Evolutionary conservation across 2,329 filamentous ascomycete species (phyloP), one percentile per base, ranked within the genome.

Genomic region (Ceratocystis eucalypticola): DNA sequence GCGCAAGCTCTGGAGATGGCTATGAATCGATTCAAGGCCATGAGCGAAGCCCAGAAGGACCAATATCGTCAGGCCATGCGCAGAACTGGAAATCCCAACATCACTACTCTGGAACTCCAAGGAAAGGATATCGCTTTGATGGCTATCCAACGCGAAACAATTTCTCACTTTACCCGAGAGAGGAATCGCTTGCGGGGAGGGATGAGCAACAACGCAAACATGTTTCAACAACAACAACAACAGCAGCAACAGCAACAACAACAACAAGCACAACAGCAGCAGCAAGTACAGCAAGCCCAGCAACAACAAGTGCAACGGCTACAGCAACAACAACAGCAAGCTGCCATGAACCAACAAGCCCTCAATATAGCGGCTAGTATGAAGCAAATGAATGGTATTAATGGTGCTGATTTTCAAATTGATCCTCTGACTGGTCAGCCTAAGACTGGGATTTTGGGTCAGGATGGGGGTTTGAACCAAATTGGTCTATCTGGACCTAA

Each of bases 381-480:
- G 45, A 59, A 79, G 1, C 83, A 85, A 69, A 78, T 79, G 15
- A 79, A 78, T 22, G 79, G 77, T n/a, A 77, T 84, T 69, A 77
- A 76, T 12, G 77, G 76, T 5, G 77, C 25, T 12, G 65, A 66
- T 53, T 61, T 66, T 28, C 53, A 62, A 50, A 50, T 65, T 28
- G 50, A 65, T 20, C 7, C 63, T 22, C 15, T 65, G 15, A 65
- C 20, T 37, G 48, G 30, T n/a, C 33, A 55, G 20, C 48, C 63
- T 2, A 65, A 65, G 37, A 4, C 48, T 17, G 45, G 65, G 25
- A 37, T 62, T 5, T 33, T 62, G 28, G 20, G 57, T 12, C 65
- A 57, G 20, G 65, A 66, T 17, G 25, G 37, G 2, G 22, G 33
- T 20, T 15, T 66, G 8, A 48, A 41, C 22, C 65, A 66, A 28